Evolutionary conservation across 345 rosid species (phyloP), one percentile per base, ranked within the genome.

Genomic region (Physaria fendleri): DNA sequence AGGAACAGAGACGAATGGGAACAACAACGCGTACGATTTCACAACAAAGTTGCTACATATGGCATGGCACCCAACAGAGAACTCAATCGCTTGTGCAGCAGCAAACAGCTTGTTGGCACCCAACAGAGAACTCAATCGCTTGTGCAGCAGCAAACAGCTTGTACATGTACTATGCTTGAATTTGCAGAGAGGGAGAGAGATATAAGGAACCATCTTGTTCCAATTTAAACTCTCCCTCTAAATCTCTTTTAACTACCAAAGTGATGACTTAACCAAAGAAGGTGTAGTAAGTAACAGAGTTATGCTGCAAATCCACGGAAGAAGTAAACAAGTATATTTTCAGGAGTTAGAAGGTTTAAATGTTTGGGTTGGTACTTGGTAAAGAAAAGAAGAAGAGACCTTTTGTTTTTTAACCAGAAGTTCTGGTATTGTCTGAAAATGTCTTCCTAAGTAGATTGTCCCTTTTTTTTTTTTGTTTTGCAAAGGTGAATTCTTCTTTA

Each of bases 1-100:
- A 0, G 84, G 81, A 68, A 79, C 81, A 38, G 99, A 93, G 69
- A 81, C 92, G 17, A 93, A n/a, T n/a, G n/a, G n/a, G n/a, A n/a
- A n/a, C n/a, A n/a, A n/a, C n/a, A 93, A 83, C n/a, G n/a, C n/a
- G n/a, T n/a, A n/a, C n/a, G n/a, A n/a, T n/a, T n/a, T n/a, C n/a
- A n/a, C n/a, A n/a, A n/a, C n/a, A n/a, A n/a, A n/a, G n/a, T n/a
- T n/a, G n/a, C n/a, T n/a, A n/a, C n/a, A n/a, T n/a, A n/a, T n/a
- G n/a, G n/a, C n/a, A n/a, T n/a, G n/a, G n/a, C n/a, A n/a, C n/a
- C n/a, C n/a, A n/a, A n/a, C n/a, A n/a, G n/a, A n/a, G n/a, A n/a
- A n/a, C n/a, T n/a, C n/a, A n/a, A n/a, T n/a, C n/a, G n/a, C n/a
- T n/a, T n/a, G n/a, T n/a, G n/a, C n/a, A n/a, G n/a, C n/a, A n/a